These are phyloP conservation scores for Acanthamoeba triangularis DNA, from an alignment of 208 protist genomes.

Conservation along the genomic window DNA sequence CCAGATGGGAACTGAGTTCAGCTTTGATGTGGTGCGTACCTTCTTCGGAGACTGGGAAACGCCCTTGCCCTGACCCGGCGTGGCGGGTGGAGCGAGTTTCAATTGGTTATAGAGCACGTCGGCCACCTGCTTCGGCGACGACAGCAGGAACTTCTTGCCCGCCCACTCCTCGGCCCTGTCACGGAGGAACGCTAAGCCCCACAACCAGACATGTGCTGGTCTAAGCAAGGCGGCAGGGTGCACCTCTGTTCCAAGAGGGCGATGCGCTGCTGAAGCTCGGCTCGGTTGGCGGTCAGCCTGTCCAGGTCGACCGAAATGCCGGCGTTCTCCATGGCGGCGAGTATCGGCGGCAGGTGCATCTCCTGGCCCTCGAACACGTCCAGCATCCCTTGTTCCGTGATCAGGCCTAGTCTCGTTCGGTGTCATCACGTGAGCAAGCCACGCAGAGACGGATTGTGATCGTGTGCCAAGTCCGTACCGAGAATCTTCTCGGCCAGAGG, in stretches of 20 bases:
- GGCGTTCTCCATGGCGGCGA: slow-evolving; percentile 39
- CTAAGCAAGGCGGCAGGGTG: no score
- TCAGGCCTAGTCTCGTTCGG: not conserved
- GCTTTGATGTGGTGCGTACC: not conserved
- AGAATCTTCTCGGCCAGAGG: slow-evolving; percentile 38
- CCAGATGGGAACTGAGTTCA: not conserved
- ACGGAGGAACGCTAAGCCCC: not conserved
- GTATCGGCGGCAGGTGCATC: slow-evolving; percentile 40
- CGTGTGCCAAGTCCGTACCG: not conserved
- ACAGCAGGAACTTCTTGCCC: slow-evolving; percentile 12
- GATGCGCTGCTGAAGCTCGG: slow-evolving; percentile 19
- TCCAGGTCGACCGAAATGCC: slow-evolving; percentile 69
- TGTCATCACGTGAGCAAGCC: no score
- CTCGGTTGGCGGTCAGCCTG: slow-evolving; percentile 13
- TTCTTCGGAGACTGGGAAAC: not conserved
- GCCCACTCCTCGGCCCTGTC: slow-evolving; percentile 37
- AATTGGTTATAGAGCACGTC: slow-evolving; percentile 66
- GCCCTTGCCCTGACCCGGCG: not conserved
- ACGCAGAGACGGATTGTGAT: no score
- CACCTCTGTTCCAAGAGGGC: slow-evolving; percentile 54
- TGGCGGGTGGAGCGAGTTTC: not conserved
- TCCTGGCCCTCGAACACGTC: slow-evolving; percentile 50
- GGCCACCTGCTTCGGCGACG: slow-evolving; percentile 46
- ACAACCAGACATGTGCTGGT: no score
- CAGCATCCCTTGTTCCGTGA: not conserved